phyloP scores from a whole-genome alignment of 1,139 yeast species.

The Blastobotrys indianensis region DNA sequence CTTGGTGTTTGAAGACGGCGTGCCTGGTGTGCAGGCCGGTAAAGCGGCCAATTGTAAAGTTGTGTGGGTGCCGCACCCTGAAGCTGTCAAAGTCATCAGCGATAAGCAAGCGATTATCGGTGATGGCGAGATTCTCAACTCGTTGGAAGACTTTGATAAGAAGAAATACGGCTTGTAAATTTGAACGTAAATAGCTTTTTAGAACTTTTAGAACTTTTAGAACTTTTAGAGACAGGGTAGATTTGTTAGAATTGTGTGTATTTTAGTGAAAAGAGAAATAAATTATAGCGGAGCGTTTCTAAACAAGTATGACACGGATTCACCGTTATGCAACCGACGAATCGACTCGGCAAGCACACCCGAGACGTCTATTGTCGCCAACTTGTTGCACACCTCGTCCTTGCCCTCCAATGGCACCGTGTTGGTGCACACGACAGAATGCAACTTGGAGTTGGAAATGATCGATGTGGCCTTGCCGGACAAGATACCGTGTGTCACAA shows the following conservation, averaged over 20 bases:
- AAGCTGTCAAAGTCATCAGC: slow-evolving; percentile 53
- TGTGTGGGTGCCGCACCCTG: slow-evolving; percentile 85
- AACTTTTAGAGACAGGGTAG: too few species aligned
- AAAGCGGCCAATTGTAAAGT: slow-evolving; percentile 78
- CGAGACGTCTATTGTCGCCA: slow-evolving; percentile 79
- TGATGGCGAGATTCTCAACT: slow-evolving; percentile 51
- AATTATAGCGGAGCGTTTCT: slow-evolving; percentile 43
- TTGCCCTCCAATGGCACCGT: slow-evolving; percentile 89
- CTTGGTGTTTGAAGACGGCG: slow-evolving; percentile 87
- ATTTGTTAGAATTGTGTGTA: too few species aligned
- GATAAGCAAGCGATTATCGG: slow-evolving; percentile 39
- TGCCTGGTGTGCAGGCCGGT: slow-evolving; percentile 84
- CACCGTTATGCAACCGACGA: slow-evolving; percentile 91
- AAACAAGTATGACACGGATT: slow-evolving; percentile 84
- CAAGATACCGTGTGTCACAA: slow-evolving; percentile 92
- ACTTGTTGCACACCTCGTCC: slow-evolving; percentile 59
- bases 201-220: too few species aligned
- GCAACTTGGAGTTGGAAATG: slow-evolving; percentile 71
- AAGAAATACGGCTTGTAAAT: slow-evolving; percentile 38
- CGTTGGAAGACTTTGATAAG: slow-evolving; percentile 51
- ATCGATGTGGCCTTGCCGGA: slow-evolving; percentile 83
- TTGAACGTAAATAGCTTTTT: too few species aligned
- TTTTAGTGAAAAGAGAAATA: not conserved
- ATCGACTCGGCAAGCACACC: slow-evolving; percentile 94
- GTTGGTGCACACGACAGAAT: slow-evolving; percentile 85